Base-by-base conservation (phyloP, 345 rosid genomes). In the Arabidopsis suecica region DNA sequence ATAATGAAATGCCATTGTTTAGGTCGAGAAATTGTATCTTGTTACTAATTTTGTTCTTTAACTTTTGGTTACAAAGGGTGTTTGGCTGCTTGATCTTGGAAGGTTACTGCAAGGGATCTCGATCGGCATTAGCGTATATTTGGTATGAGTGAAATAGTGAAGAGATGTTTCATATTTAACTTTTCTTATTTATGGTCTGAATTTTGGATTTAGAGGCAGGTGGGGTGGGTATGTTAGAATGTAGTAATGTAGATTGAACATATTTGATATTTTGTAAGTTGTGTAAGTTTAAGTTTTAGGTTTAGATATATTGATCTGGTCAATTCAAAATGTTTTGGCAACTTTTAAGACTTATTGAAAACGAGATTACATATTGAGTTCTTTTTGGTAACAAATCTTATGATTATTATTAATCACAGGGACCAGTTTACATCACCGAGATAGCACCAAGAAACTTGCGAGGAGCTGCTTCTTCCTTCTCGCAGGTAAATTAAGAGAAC, bases 61-160 rank as follows among this genome's bases (percentile, higher is more conserved):
- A n/a, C 2, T 20, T 68, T 68, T 40, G 5, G 58, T 11, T 5
- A 53, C 34, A 20, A 20, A 93, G 93, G 87, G 61, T 73, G 76
- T 84, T 51, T 84, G 82, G 88, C 80, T 74, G 83, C 89, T 90
- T 9, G 84, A 90, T 58, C 16, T 87, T 5, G 98, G 97, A 73
- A 82, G 97, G 74, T 62, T 91, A 20, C 66, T 83, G 53, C 83
- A 87, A 18, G 97, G 98, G 69, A 73, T 77, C 63, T 91, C 93
- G 20, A 67, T 90, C 65, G 98, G 96, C 45, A 76, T 91, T 1
- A 79, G 88, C 68, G 78, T 88, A 33, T 93, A 87, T 77, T 92
- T 87, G 92, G 97, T 90, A 90, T 79, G 84, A 40, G 67, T n/a
- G 54, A 12, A 12, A 41, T 28, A 28, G 2, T 30, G 5, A 54